phyloP scores from a whole-genome alignment of 306 rosid genomes.

The Corylus americana region DNA sequence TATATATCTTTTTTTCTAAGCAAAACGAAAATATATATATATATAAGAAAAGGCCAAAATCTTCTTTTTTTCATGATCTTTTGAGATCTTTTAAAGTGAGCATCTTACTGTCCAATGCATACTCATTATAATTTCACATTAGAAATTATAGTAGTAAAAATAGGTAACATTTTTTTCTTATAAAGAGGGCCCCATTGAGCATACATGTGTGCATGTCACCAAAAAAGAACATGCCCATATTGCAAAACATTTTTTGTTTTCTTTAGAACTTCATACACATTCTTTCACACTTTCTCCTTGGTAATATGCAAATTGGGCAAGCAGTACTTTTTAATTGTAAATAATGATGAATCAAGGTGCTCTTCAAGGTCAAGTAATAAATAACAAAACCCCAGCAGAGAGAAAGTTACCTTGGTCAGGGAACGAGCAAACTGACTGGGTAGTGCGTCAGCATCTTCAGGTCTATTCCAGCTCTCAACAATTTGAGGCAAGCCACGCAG shows the following conservation, averaged over 20 bases:
- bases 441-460: constrained; percentile 85
- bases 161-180: not conserved
- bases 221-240: not conserved
- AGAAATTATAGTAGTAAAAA: constrained; percentile 2
- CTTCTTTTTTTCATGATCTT: too few species aligned
- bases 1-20: too few species aligned
- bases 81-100: too few species aligned
- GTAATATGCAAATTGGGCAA: not conserved
- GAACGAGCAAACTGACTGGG: constrained; percentile 97
- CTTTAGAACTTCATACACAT: not conserved
- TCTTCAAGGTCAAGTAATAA: not conserved
- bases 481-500: constrained; percentile 90
- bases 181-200: not conserved
- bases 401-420: constrained; percentile 77
- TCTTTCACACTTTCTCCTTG: not conserved
- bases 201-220: not conserved
- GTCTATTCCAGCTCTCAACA: constrained; percentile 97
- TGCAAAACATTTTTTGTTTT: not conserved
- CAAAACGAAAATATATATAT: too few species aligned
- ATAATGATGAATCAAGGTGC: not conserved
- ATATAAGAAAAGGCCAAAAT: too few species aligned
- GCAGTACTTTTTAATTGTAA: not conserved
- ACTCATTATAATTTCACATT: not conserved
- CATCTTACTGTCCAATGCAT: too few species aligned
- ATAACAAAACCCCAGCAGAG: not conserved